Percentiles rank a stretch among this genome's conserved stretches.
Evolutionary conservation across 495 filamentous ascomycete genomes (phyloP).

Genomic region (Annulohypoxylon bovei): DNA sequence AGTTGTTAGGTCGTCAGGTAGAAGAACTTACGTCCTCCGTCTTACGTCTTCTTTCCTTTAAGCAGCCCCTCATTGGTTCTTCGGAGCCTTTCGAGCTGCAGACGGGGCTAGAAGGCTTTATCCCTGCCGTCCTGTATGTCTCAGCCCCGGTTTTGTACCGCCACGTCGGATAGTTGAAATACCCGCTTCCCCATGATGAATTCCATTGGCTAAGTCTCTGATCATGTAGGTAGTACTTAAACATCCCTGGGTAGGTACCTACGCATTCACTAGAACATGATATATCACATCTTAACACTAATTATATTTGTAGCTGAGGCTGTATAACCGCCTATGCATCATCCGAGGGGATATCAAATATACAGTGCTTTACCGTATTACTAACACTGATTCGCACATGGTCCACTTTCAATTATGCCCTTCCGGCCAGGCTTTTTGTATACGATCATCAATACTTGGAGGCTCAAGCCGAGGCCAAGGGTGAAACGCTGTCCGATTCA

Average conservation of each 20-base stretch:
- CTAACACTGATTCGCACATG: too few species aligned
- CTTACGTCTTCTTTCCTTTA: conserved; percentile 8
- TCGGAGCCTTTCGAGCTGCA: conserved; percentile 2
- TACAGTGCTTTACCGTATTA: too few species aligned
- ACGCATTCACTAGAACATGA: not conserved
- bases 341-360: too few species aligned
- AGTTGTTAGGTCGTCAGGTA: not conserved
- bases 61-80: conserved; percentile 23
- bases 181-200: conserved; percentile 18
- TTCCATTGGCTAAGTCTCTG: conserved; percentile 16
- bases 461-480: not conserved
- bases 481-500: not conserved
- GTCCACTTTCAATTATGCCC: too few species aligned
- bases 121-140: conserved; percentile 8
- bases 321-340: too few species aligned
- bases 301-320: not conserved
- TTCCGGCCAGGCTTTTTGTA: too few species aligned
- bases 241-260: too few species aligned
- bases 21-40: conserved; percentile 4
- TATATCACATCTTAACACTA: not conserved
- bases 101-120: not conserved
- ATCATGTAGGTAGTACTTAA: too few species aligned
- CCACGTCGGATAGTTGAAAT: conserved; percentile 27
- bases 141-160: conserved; percentile 8
- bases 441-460: not conserved